Conservation (phyloP, 2,329 filamentous ascomycete species). For the Sordariomycetes sp. region DNA sequence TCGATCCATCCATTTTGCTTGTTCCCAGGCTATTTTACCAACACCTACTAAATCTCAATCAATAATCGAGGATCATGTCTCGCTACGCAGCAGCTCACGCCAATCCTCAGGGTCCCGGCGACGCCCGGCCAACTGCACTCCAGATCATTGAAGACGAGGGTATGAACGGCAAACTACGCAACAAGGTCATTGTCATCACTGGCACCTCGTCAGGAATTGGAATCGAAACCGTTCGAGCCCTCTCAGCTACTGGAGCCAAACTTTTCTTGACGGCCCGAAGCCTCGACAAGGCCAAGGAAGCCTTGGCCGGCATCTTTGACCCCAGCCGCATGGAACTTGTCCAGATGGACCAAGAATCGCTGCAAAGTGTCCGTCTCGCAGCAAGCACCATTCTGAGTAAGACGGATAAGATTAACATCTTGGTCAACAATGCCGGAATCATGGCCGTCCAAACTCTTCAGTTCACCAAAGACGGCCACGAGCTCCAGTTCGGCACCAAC, state of each 20-base stretch:
- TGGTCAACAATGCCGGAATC: slow-evolving; percentile 33
- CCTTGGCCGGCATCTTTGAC: slow-evolving; percentile 9
- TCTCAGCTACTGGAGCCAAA: slow-evolving; percentile 31
- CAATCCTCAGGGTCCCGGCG: slow-evolving; percentile 8
- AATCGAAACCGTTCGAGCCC: slow-evolving; percentile 29
- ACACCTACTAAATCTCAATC: no score
- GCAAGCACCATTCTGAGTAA: slow-evolving; percentile 10
- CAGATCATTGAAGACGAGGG: slow-evolving; percentile 9
- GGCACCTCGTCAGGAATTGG: slow-evolving; percentile 34
- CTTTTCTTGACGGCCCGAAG: slow-evolving; percentile 33
- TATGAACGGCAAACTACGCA: slow-evolving; percentile 6
- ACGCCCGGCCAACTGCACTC: slow-evolving; percentile 9
- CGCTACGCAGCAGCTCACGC: slow-evolving; percentile 1
- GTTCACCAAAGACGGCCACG: slow-evolving; percentile 25
- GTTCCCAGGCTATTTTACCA: no score
- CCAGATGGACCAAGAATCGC: slow-evolving; percentile 16
- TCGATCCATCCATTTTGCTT: no score
- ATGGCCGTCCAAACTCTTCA: slow-evolving; percentile 10
- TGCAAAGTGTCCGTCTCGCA: slow-evolving; percentile 19
- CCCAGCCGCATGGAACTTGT: slow-evolving; percentile 20
- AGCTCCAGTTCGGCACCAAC: slow-evolving; percentile 34
- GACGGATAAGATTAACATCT: slow-evolving; percentile 12
- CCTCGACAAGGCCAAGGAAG: slow-evolving; percentile 16
- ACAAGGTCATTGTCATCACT: slow-evolving; percentile 28
- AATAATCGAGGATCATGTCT: no score